phyloP scores from a whole-genome alignment of 768 basidiomycete species.

The Boletus sp. region DNA sequence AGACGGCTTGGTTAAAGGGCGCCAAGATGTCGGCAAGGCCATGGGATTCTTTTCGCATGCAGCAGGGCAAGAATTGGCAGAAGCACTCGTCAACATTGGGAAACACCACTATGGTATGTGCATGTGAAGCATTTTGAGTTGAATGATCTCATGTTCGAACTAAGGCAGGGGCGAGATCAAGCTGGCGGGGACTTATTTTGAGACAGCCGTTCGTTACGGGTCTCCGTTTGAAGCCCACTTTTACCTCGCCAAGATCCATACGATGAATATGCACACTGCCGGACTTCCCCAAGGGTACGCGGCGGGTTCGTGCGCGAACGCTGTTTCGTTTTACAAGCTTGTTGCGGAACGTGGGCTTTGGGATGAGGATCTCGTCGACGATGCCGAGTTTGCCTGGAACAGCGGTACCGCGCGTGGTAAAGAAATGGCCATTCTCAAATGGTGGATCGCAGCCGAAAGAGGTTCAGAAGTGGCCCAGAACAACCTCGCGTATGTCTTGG shows the following conservation, averaged over 20 bases:
- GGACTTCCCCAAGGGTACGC: constrained; percentile 45
- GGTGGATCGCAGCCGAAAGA: constrained; percentile 93
- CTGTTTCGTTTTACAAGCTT: constrained; percentile 90
- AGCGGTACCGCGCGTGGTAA: constrained; percentile 66
- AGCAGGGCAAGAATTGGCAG: constrained; percentile 83
- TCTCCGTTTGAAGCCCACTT: constrained; percentile 95
- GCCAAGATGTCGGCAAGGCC: constrained; percentile 66
- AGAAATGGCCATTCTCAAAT: constrained; percentile 83
- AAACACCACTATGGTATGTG: constrained; percentile 67
- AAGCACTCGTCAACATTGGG: constrained; percentile 88
- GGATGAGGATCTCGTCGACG: constrained; percentile 75
- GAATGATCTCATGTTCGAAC: constrained; percentile 4
- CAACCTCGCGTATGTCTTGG: constrained; percentile 88
- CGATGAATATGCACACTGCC: constrained; percentile 45
- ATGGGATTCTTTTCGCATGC: constrained; percentile 69
- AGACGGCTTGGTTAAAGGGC: constrained; percentile 75
- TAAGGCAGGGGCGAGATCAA: constrained; percentile 67
- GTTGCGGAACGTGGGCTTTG: constrained; percentile 90
- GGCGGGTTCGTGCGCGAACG: constrained; percentile 80
- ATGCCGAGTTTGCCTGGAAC: constrained; percentile 77
- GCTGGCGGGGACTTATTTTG: constrained; percentile 70
- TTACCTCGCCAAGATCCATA: constrained; percentile 83
- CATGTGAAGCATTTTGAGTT: background rate
- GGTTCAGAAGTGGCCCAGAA: constrained; percentile 93
- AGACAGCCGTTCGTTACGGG: constrained; percentile 79